These are phyloP conservation scores for Candida adriatica DNA, from an alignment of 805 yeast species.

Conservation along the genomic window DNA sequence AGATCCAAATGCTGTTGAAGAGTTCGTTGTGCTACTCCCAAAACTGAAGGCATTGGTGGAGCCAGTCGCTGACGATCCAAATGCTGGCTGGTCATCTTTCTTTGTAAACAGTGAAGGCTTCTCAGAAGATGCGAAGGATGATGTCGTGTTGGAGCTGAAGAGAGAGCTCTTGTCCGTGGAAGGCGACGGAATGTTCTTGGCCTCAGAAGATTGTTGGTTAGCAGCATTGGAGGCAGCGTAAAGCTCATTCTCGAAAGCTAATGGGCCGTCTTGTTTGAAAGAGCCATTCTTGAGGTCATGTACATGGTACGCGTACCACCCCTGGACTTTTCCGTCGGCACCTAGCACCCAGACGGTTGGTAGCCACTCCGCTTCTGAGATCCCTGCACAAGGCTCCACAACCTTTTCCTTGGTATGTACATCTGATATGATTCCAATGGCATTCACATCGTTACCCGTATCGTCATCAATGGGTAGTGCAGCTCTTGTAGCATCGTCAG, in stretches of 20 bases:
- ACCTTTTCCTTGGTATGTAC: constrained; percentile 37
- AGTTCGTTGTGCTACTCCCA: constrained; percentile 1
- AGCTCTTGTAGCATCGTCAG: constrained; percentile 69
- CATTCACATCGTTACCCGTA: constrained; percentile 59
- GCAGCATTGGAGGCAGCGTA: constrained; percentile 2
- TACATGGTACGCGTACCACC: constrained; percentile 60
- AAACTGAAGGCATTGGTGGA: constrained; percentile 3
- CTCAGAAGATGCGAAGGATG: not conserved
- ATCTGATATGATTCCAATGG: constrained; percentile 67
- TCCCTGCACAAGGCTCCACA: constrained; percentile 46
- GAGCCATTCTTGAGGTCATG: constrained; percentile 37
- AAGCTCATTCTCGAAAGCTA: constrained; percentile 7
- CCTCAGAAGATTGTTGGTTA: not conserved
- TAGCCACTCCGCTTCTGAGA: constrained; percentile 51
- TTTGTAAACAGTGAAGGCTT: no score
- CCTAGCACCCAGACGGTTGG: constrained; percentile 63
- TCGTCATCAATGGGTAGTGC: constrained; percentile 64
- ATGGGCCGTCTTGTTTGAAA: constrained; percentile 21
- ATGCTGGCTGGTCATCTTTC: no score
- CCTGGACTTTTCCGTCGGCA: constrained; percentile 52
- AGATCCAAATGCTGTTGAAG: constrained; percentile 1
- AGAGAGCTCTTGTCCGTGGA: no score
- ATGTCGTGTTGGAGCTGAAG: not conserved
- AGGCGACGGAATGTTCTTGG: not conserved
- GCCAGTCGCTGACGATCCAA: constrained; percentile 6